phyloP scores from a whole-genome alignment of 2,329 filamentous ascomycete species.

The Paecilomyces sp. region DNA sequence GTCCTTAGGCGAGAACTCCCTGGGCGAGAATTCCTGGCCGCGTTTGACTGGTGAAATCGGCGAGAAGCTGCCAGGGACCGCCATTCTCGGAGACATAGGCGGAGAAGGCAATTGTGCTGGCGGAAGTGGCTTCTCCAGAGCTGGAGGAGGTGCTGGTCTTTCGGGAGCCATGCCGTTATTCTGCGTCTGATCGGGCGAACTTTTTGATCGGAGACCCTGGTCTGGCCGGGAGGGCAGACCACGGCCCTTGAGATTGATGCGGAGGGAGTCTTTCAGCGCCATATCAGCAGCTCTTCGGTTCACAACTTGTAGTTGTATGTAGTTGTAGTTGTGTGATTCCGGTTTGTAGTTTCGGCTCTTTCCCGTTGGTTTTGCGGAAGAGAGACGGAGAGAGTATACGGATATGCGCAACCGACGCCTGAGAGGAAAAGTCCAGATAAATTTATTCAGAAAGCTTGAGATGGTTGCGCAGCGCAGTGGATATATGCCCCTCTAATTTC shows the following conservation, averaged over 20 bases:
- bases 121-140: neutral
- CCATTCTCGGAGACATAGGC: slow-evolving; percentile 7
- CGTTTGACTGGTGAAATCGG: neutral
- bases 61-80: slow-evolving; percentile 11
- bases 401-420: neutral
- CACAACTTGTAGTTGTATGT: neutral
- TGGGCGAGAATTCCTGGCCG: neutral
- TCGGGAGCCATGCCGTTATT: neutral
- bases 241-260: neutral
- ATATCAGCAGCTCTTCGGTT: neutral
- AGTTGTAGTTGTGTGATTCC: neutral
- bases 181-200: neutral
- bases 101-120: neutral
- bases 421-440: neutral
- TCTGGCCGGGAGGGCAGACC: neutral
- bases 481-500: neutral
- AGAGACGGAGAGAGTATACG: neutral
- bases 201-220: neutral
- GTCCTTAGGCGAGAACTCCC: neutral
- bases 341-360: neutral
- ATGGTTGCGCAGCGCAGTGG: neutral
- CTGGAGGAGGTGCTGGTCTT: neutral
- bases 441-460: neutral
- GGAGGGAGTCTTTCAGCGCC: neutral
- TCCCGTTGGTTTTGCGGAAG: neutral